Percentiles rank a stretch among this genome's conserved stretches.
Conservation (phyloP, 345 rosid genomes). For the Heritiera littoralis region DNA sequence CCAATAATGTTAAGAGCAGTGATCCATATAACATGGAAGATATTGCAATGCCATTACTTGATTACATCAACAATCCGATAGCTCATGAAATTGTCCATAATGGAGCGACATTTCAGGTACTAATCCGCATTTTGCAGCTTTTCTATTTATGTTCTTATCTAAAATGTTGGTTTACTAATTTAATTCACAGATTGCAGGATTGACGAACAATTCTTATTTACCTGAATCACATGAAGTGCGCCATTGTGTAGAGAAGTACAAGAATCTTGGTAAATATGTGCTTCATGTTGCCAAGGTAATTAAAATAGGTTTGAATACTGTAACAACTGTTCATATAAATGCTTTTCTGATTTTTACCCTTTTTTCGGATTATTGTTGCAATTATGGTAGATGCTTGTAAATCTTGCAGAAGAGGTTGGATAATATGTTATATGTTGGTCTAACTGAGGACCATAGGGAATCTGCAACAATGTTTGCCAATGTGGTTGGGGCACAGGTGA, state of each 20-base stretch:
- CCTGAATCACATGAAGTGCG: constrained; percentile 79
- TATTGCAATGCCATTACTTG: constrained; percentile 74
- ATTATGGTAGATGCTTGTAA: constrained; percentile 47
- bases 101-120: constrained; percentile 95
- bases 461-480: constrained; percentile 93
- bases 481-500: constrained; percentile 91
- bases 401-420: constrained; percentile 94
- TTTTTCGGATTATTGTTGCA: constrained; percentile 29
- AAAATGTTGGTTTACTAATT: constrained; percentile 17
- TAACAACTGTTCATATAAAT: not conserved
- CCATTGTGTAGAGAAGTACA: constrained; percentile 73
- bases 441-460: constrained; percentile 89
- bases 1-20: constrained; percentile 38
- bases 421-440: constrained; percentile 89
- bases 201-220: constrained; percentile 86
- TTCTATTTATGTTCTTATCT: not conserved
- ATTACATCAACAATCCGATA: constrained; percentile 66
- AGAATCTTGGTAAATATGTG: constrained; percentile 69
- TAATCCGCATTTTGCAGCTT: constrained; percentile 6
- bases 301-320: constrained; percentile 21
- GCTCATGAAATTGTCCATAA: constrained; percentile 88
- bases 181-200: constrained; percentile 77
- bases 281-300: constrained; percentile 91
- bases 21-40: constrained; percentile 81
- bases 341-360: constrained; percentile 27